Conservation (phyloP, 495 filamentous ascomycete genomes). For the Choiromyces venosus region DNA sequence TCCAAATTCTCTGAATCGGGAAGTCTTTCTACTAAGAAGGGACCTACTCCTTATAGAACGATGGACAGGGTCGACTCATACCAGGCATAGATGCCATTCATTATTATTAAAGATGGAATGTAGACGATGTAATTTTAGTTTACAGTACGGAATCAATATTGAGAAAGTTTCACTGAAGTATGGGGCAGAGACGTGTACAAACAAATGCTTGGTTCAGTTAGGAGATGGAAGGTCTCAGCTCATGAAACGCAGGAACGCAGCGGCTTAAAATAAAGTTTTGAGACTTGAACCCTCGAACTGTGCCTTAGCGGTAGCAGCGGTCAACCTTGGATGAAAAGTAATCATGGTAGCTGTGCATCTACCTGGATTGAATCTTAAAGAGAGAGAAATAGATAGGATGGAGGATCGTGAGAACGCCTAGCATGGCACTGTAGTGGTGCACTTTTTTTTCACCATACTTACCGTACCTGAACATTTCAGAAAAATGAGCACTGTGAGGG, state of each 20-base stretch:
- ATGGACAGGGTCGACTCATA: neutral
- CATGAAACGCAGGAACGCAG: neutral
- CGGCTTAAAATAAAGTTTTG: neutral
- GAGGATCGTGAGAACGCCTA: neutral
- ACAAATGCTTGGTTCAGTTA: neutral
- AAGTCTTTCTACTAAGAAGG: neutral
- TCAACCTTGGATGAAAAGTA: neutral
- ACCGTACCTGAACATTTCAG: neutral
- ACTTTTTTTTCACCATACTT: neutral
- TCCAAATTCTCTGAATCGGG: neutral
- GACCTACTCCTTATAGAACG: neutral
- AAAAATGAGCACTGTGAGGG: neutral
- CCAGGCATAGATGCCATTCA: neutral
- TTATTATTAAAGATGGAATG: neutral
- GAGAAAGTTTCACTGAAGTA: neutral
- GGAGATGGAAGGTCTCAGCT: neutral
- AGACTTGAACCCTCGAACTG: neutral
- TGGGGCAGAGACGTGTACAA: neutral
- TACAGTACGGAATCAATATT: neutral
- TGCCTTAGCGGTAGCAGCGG: neutral
- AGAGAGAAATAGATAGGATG: neutral
- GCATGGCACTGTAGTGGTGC: neutral
- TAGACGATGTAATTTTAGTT: neutral
- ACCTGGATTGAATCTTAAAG: neutral
- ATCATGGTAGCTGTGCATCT: neutral